Percentiles rank a stretch among this genome's conserved stretches.
phyloP scores from a whole-genome alignment of 345 rosid species.

The Rhodomyrtus tomentosa region DNA sequence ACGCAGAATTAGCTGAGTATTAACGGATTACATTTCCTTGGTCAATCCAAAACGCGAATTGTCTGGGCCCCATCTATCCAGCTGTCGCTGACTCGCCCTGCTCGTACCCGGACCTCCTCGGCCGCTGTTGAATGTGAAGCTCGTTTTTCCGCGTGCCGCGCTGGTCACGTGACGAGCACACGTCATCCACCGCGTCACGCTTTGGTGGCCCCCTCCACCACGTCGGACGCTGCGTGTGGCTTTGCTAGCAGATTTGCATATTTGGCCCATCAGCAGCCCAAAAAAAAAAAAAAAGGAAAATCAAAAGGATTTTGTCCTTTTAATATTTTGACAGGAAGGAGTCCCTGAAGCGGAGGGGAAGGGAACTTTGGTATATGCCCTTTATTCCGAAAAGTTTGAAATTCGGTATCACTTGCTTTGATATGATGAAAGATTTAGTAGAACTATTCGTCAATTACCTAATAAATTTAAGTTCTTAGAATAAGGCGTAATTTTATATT shows the following conservation, averaged over 20 bases:
- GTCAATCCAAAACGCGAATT: not conserved
- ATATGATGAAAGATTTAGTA: too few species aligned
- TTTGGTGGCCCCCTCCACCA: not conserved
- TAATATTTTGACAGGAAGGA: not conserved
- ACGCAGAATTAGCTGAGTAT: not conserved
- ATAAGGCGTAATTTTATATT: too few species aligned
- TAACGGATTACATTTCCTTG: not conserved
- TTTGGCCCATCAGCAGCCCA: not conserved
- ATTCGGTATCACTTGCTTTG: too few species aligned
- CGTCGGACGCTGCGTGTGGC: not conserved
- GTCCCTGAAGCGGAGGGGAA: not conserved
- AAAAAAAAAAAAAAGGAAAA: not conserved
- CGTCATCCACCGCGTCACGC: not conserved
- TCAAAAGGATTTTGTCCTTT: not conserved
- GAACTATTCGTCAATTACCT: too few species aligned
- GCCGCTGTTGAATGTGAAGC: not conserved
- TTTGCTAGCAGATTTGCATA: not conserved
- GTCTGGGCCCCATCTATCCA: not conserved
- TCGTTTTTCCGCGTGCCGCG: slow-evolving; percentile 23
- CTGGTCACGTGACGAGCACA: not conserved
- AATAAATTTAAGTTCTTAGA: too few species aligned
- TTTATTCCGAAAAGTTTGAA: too few species aligned
- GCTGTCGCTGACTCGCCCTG: not conserved
- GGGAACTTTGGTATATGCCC: not conserved
- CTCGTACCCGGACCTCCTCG: not conserved